A percentile compares a stretch with the other conserved stretches of the same genome.
phyloP scores from a whole-genome alignment of 2,329 filamentous ascomycete genomes.

The Uncinocarpus reesii region DNA sequence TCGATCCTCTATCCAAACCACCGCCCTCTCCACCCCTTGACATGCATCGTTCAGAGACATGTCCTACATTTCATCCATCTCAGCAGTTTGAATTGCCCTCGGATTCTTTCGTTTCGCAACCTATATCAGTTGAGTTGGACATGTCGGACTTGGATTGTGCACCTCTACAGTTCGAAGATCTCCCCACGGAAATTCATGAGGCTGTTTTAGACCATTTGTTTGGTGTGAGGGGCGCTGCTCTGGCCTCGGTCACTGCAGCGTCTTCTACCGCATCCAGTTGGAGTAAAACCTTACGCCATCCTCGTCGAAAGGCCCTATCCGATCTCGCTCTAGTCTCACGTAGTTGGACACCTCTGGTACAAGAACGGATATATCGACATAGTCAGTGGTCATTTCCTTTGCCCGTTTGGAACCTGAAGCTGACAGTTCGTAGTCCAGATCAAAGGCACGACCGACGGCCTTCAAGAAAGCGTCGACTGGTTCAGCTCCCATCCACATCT shows the following conservation, averaged over 20 bases:
- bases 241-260: constrained; percentile 47
- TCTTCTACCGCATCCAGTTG: constrained; percentile 47
- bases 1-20: constrained; percentile 5
- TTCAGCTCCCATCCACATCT: constrained; percentile 52
- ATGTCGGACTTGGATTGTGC: constrained; percentile 2
- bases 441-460: constrained; percentile 56
- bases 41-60: not conserved
- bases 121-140: constrained; percentile 8
- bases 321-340: constrained; percentile 50
- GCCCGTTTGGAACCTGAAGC: not conserved
- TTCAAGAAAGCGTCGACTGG: constrained; percentile 51
- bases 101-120: constrained; percentile 2
- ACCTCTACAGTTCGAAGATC: constrained; percentile 28
- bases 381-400: constrained; percentile 29
- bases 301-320: constrained; percentile 56
- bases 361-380: constrained; percentile 62
- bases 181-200: constrained; percentile 63
- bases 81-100: not conserved
- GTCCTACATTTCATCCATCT: not conserved
- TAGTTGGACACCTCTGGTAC: constrained; percentile 58
- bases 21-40: constrained; percentile 7
- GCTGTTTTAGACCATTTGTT: constrained; percentile 62
- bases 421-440: constrained; percentile 48
- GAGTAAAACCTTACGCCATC: constrained; percentile 56
- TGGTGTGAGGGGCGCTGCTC: constrained; percentile 54